Conservation (phyloP, 768 basidiomycete genomes). For the Paxillus rubicundulus region DNA sequence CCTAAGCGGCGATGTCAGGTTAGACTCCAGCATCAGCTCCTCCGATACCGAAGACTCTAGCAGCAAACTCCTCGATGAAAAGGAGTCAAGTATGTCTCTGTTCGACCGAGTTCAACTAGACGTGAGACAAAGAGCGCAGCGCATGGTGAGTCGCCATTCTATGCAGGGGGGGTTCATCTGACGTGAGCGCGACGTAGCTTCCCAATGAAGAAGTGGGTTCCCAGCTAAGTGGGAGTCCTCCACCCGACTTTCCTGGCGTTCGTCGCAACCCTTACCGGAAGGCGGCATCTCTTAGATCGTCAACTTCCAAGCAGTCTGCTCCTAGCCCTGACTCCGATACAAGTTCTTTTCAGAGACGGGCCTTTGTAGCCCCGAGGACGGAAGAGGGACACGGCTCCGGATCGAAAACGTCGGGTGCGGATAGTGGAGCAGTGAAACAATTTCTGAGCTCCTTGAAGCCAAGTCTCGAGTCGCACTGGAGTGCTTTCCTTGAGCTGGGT, state of each 20-base stretch:
- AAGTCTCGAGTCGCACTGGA: constrained; percentile 17
- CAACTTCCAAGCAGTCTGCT: background rate
- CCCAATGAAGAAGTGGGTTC: no score
- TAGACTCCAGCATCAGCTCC: background rate
- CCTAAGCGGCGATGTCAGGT: no score
- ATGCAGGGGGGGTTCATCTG: no score
- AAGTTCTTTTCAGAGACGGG: background rate
- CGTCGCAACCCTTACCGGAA: background rate
- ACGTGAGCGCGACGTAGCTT: no score
- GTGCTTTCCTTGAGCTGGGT: constrained; percentile 21
- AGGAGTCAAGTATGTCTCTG: background rate
- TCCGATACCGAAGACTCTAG: background rate
- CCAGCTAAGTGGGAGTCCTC: no score
- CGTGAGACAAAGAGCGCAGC: background rate
- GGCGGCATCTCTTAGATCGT: background rate
- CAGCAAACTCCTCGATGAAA: background rate
- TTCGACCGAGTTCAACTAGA: background rate
- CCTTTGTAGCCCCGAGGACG: background rate
- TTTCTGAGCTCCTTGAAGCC: constrained; percentile 23
- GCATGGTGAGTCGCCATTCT: no score
- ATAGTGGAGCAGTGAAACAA: constrained; percentile 1
- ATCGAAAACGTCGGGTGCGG: background rate
- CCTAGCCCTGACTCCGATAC: background rate
- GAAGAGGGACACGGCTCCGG: background rate
- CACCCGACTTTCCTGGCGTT: no score